Base-by-base conservation (phyloP, 495 filamentous ascomycete species). In the Aspergillus homomorphus region DNA sequence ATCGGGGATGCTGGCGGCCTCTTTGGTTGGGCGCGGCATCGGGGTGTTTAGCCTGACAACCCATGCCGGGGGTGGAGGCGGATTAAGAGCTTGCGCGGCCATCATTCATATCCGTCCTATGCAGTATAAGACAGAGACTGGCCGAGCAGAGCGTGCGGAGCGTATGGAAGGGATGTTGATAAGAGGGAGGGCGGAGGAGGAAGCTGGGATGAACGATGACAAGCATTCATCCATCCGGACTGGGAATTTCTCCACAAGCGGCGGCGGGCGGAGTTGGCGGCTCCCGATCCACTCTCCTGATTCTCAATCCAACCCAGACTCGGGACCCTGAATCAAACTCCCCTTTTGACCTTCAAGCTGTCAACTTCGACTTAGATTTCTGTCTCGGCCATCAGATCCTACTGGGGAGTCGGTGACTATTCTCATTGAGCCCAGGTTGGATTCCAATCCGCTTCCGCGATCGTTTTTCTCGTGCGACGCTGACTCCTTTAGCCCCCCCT, bases 41-140 rank as follows among this genome's bases (percentile, higher is more conserved):
- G 90, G 84, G 52, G 77, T 83, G 66, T 83, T 84, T 58, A 98
- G 79, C 57, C 91, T 85, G 58, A 84, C 71, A 16, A 89, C 89
- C 94, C 94, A 98, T 81, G 83, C 80, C 38, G 89, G 89, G 30
- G 84, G 84, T 38, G 82, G 79, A 15, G 78, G 81, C 19, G 80
- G 73, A 23, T 73, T 65, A 14, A 77, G 66, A 38, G 73, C 44
- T 50, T 70, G 64, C 14, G 68, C 68, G 18, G 66, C 45, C 64
- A 75, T 76, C 33, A 12, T 38, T 2, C 33, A 38, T 2, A 2
- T 38, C 33, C 10, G 33, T 38, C 10, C 9, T 28, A 28, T 28
- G 26, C 3, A 28, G n/a, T 50, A 28, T 50, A 0, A 14, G 3
- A 26, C 22, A n/a, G 18, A 16, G 21, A 23, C 1, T 10, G 16